Evolutionary conservation across 2,329 filamentous ascomycete species (phyloP).

Genomic region (Pezicula neosporulosa): DNA sequence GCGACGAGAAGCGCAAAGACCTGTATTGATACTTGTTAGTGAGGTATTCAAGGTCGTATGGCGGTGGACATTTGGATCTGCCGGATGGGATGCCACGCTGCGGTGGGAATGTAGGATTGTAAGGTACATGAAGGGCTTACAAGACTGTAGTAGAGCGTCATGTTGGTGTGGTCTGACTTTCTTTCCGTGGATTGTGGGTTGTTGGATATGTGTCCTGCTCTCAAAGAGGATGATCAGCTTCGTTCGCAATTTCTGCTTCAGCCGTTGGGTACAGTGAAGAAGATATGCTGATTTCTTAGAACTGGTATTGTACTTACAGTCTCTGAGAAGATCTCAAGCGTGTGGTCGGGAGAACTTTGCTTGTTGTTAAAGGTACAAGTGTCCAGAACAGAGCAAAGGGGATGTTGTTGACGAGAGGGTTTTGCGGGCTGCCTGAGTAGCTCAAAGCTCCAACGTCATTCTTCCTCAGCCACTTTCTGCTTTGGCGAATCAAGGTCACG

Average conservation of each 20-base stretch:
- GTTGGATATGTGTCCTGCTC: constrained; percentile 19
- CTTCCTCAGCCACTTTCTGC: no score
- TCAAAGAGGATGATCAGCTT: constrained; percentile 13
- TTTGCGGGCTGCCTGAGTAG: no score
- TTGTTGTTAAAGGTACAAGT: background rate
- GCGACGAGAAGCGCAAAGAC: constrained; percentile 79
- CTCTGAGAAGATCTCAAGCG: no score
- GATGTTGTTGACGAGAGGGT: background rate
- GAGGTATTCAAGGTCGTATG: background rate
- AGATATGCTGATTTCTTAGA: no score
- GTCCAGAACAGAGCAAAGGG: background rate
- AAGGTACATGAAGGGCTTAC: constrained; percentile 29
- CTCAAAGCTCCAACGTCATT: no score
- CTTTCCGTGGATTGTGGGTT: constrained; percentile 1
- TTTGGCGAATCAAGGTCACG: no score
- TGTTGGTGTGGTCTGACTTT: constrained; percentile 26
- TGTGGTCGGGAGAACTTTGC: no score
- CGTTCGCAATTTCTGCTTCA: background rate
- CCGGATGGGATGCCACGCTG: background rate
- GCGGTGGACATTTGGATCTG: background rate
- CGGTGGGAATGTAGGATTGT: background rate
- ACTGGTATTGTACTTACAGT: no score
- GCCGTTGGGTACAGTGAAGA: no score
- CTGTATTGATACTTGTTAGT: constrained; percentile 39
- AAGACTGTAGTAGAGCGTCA: constrained; percentile 50